These are phyloP conservation scores for Pelargonium cotyledonis DNA, from an alignment of 441 rosid species.

Conservation along the genomic window DNA sequence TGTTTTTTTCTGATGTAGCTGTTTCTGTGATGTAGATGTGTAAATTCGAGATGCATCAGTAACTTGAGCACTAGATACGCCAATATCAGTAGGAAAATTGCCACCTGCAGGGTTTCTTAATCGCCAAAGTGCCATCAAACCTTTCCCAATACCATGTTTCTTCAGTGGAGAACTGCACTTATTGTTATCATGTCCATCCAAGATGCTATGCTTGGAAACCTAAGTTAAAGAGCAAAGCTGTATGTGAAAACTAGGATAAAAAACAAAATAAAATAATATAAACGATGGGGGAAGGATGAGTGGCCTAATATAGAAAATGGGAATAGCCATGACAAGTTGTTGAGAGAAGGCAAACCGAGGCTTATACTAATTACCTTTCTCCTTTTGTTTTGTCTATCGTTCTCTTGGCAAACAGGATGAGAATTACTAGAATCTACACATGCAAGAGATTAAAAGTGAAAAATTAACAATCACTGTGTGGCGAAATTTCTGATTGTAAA, in stretches of 20 bases:
- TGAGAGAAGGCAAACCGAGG: not conserved
- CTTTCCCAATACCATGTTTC: conserved; percentile 92
- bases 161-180: conserved; percentile 28
- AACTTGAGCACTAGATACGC: conserved; percentile 27
- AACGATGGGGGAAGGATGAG: not conserved
- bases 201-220: conserved; percentile 29
- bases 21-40: conserved; percentile 27
- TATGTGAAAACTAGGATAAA: conserved; percentile 12
- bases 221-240: conserved; percentile 17
- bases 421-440: conserved; percentile 41
- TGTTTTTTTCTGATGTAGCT: conserved; percentile 34
- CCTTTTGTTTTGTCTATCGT: conserved; percentile 37
- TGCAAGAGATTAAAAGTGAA: conserved; percentile 13
- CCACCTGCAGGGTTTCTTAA: conserved; percentile 59
- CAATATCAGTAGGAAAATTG: conserved; percentile 44
- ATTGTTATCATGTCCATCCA: conserved; percentile 21
- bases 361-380: conserved; percentile 52
- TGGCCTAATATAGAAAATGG: conserved; percentile 4
- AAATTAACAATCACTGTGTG: not conserved
- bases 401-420: conserved; percentile 30
- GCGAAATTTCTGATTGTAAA: not conserved
- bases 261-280: conserved; percentile 10
- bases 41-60: conserved; percentile 20
- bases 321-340: conserved; percentile 1
- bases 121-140: conserved; percentile 86